Base-by-base conservation (phyloP, 208 protist species). In the Trypanosoma vivax region DNA sequence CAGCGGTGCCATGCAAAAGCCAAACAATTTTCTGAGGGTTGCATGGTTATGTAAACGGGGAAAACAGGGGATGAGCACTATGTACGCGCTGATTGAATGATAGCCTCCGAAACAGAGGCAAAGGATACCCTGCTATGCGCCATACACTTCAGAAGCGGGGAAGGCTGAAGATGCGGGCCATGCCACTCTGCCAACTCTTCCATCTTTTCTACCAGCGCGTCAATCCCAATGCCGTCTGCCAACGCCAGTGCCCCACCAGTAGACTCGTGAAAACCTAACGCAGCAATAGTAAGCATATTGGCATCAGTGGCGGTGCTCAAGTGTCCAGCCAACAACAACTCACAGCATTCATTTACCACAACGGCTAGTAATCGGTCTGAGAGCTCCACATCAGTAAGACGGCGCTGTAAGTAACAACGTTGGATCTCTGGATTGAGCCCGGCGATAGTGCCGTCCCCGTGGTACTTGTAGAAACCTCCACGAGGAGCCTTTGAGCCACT, bases 241-340 rank as follows among this genome's bases (percentile, higher is more conserved):
- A 83, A 16, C 24, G 75, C 64, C 3, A 92, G 60, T 14, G 76
- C 74, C 4, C 84, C 84, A 39, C 83, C 83, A 3, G 70, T 79
- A 45, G 60, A 72, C 39, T 78, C 66, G 16, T 57, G 35, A 65
- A 83, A 83, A 9, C 79, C 76, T 6, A 92, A 73, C 23, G 75
- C 76, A 21, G 70, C 70, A 25, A 85, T 62, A 3, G 75, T 78
- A 6, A 92, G 47, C 13, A 69, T 21, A 56, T 88, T 83, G 3
- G 80, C 49, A 35, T 88, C 84, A 5, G 43, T 64, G 7, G 50
- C 63, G n/a, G 41, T 57, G 10, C 53, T 64, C 28, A 92, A 54
- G 23, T 62, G 57, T 3, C 69, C 70, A 7, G 60, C 57, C 16
- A 65, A 48, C 0, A 92, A 66, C 34, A 92, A 34, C 30, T 73